These are phyloP conservation scores for Macrophomina phaseolina DNA, from an alignment of 2,329 filamentous ascomycete species.

Conservation along the genomic window DNA sequence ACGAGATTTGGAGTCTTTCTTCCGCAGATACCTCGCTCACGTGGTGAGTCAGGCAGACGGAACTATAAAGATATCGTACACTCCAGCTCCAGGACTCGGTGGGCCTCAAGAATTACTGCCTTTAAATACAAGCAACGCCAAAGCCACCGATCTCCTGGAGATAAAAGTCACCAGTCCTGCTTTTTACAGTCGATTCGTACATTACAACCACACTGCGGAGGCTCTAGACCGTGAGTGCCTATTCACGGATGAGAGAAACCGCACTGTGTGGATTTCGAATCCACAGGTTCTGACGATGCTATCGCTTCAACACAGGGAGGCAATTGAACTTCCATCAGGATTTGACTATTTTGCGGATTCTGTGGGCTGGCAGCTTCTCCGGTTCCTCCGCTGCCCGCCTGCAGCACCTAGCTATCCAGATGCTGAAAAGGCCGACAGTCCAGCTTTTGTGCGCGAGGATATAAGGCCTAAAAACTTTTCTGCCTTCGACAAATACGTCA, in stretches of 20 bases:
- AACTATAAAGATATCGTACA: slow-evolving; percentile 60
- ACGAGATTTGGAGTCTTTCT: slow-evolving; percentile 45
- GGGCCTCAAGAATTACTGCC: slow-evolving; percentile 32
- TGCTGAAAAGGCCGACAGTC: background rate
- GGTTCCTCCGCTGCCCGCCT: slow-evolving; percentile 48
- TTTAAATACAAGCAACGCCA: slow-evolving; percentile 38
- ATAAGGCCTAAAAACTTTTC: slow-evolving; percentile 47
- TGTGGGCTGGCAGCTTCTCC: slow-evolving; percentile 47
- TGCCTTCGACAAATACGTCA: slow-evolving; percentile 48
- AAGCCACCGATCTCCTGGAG: slow-evolving; percentile 51
- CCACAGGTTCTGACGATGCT: slow-evolving; percentile 54
- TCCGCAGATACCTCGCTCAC: slow-evolving; percentile 48
- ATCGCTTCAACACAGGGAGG: slow-evolving; percentile 33
- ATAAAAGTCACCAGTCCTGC: slow-evolving; percentile 66
- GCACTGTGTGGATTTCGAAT: slow-evolving; percentile 63
- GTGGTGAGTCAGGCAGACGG: slow-evolving; percentile 56
- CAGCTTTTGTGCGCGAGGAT: slow-evolving; percentile 37
- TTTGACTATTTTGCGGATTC: slow-evolving; percentile 30
- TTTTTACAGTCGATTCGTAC: slow-evolving; percentile 71
- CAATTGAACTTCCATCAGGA: background rate
- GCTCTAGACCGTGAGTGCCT: slow-evolving; percentile 65
- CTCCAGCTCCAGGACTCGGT: slow-evolving; percentile 54
- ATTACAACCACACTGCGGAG: slow-evolving; percentile 67
- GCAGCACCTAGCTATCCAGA: slow-evolving; percentile 44
- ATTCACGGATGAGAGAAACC: slow-evolving; percentile 58